phyloP scores from a whole-genome alignment of 192 early-diverging fungal species.

The Haplosporangium gracile region DNA sequence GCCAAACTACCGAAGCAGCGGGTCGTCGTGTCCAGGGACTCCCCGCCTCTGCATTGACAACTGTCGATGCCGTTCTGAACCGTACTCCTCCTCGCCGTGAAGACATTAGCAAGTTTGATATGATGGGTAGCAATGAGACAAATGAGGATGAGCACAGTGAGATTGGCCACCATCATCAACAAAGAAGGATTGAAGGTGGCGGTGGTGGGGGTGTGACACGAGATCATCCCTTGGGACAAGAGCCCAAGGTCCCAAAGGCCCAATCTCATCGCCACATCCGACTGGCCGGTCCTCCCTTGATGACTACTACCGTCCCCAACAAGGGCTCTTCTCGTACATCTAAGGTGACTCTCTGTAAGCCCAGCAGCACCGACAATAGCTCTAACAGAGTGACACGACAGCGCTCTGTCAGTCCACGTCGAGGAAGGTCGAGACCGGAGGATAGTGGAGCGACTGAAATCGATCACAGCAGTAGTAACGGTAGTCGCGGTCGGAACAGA shows the following conservation, averaged over 20 bases:
- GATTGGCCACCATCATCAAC: not conserved
- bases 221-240: not conserved
- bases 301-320: not conserved
- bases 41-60: constrained; percentile 2
- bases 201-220: not conserved
- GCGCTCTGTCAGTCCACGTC: not conserved
- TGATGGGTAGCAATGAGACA: not conserved
- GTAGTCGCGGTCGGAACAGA: not conserved
- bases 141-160: not conserved
- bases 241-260: not conserved
- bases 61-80: constrained; percentile 11
- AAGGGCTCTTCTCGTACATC: not conserved
- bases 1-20: not conserved
- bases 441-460: not conserved
- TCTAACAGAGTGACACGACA: not conserved
- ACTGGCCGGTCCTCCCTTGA: not conserved
- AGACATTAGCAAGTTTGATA: not conserved
- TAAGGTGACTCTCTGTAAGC: not conserved
- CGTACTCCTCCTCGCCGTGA: not conserved
- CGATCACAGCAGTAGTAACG: not conserved
- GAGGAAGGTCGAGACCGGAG: not conserved
- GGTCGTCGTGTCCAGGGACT: constrained; percentile 14
- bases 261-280: constrained; percentile 13
- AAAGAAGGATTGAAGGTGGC: not conserved
- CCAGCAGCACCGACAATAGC: not conserved